Conservation (phyloP, 73 alveolate species). For the Breviolum minutum region DNA sequence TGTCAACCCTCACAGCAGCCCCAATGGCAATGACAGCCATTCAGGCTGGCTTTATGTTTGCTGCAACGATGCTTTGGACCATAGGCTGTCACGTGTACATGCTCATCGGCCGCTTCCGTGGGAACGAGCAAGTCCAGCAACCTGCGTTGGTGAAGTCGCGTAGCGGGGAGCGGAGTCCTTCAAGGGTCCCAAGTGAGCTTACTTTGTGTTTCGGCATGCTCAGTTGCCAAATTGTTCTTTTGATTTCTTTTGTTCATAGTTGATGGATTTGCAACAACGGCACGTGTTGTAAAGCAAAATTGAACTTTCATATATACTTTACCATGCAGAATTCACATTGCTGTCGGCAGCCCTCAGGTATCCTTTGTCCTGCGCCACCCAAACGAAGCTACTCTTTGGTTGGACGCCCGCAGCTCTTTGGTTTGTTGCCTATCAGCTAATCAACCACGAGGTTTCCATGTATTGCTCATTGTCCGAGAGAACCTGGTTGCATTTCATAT, state of each 20-base stretch:
- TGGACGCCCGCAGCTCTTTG: conserved; percentile 42
- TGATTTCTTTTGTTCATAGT: no score
- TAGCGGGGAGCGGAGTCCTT: conserved; percentile 40
- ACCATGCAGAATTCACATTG: no score
- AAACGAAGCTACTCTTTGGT: conserved; percentile 21
- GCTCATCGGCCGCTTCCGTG: conserved; percentile 33
- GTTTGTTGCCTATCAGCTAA: conserved; percentile 82
- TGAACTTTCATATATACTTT: no score
- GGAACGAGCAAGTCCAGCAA: neutral
- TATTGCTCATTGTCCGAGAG: conserved; percentile 45
- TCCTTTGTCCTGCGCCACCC: conserved; percentile 52
- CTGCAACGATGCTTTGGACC: conserved; percentile 35
- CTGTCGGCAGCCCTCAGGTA: neutral
- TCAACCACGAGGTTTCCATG: conserved; percentile 91
- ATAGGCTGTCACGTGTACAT: conserved; percentile 35
- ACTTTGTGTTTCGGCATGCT: neutral
- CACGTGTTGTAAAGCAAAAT: no score
- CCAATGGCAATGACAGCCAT: conserved; percentile 91
- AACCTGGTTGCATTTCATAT: neutral
- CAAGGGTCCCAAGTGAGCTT: conserved; percentile 11
- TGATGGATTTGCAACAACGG: no score
- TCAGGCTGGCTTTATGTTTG: conserved; percentile 66
- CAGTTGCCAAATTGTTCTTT: no score
- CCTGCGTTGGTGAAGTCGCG: neutral
- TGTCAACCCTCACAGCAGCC: conserved; percentile 80